A percentile compares a stretch with the other conserved stretches of the same genome.
Evolutionary conservation across 345 rosid genomes (phyloP).

Genomic region (Brassica napus): DNA sequence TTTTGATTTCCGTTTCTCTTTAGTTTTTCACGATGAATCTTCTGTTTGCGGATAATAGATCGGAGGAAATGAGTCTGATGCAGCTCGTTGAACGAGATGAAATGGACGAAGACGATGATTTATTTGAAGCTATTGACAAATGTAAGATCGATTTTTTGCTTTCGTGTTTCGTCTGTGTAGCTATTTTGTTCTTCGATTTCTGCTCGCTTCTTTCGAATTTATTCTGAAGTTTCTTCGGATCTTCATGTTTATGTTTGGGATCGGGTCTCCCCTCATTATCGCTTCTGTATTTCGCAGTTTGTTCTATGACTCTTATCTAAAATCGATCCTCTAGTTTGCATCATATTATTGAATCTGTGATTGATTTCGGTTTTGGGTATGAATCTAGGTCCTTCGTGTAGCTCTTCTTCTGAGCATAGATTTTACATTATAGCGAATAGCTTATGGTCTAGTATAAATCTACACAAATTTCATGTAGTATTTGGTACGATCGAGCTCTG

Average conservation of each 20-base stretch:
- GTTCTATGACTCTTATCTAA: not conserved
- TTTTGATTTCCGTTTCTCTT: not conserved
- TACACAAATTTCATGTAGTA: not conserved
- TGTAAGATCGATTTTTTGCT: conserved; percentile 37
- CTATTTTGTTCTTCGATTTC: not conserved
- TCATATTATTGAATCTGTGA: not conserved
- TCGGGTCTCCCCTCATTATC: not conserved
- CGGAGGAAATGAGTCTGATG: conserved; percentile 66
- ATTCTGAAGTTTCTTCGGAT: not conserved
- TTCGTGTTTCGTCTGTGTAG: not conserved
- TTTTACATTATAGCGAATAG: not conserved
- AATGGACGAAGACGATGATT: conserved; percentile 64
- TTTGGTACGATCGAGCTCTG: conserved; percentile 11
- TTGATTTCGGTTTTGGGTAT: not conserved
- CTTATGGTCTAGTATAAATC: not conserved
- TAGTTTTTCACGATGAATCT: conserved; percentile 7
- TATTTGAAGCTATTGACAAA: conserved; percentile 80
- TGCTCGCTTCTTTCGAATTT: too few relatives aligned
- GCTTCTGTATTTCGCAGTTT: not conserved
- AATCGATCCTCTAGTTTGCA: not conserved
- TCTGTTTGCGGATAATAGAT: conserved; percentile 41
- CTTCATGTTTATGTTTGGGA: conserved; percentile 8
- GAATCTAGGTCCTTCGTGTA: not conserved
- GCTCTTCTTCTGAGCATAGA: not conserved
- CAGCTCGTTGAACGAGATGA: conserved; percentile 78